These are phyloP conservation scores for Symbiodinium pilosum DNA, from an alignment of 73 alveolate species.

Conservation along the genomic window DNA sequence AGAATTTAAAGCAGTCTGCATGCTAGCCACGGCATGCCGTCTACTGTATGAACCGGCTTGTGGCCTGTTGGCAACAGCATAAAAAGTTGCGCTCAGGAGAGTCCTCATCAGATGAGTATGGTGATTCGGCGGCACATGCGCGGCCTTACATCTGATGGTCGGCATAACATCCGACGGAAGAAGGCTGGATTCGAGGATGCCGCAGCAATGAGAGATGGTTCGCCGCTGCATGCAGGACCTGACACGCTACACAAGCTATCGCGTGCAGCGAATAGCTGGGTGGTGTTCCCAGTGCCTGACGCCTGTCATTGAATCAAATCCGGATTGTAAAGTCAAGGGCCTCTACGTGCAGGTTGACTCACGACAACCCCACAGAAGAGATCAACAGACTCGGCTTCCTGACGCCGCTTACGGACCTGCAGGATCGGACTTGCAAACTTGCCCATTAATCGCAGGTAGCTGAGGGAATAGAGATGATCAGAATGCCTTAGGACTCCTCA, in stretches of 20 bases:
- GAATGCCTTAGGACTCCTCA: constrained; percentile 12
- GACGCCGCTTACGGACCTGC: constrained; percentile 81
- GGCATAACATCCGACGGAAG: constrained; percentile 68
- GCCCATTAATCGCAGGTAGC: neutral
- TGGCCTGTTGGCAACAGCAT: too few species aligned
- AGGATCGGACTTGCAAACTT: neutral
- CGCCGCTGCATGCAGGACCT: constrained; percentile 7
- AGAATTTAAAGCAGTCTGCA: too few species aligned
- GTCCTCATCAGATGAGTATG: constrained; percentile 34
- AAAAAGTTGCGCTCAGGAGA: neutral
- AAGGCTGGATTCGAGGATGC: neutral
- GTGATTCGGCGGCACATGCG: constrained; percentile 47
- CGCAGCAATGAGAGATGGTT: neutral
- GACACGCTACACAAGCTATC: constrained; percentile 72
- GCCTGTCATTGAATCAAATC: neutral
- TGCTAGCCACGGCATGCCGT: neutral
- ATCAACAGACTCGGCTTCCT: constrained; percentile 43
- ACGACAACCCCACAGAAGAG: constrained; percentile 56
- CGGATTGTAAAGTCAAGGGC: too few species aligned
- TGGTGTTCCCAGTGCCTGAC: neutral
- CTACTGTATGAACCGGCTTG: neutral
- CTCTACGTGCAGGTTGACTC: constrained; percentile 36
- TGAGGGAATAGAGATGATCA: too few species aligned
- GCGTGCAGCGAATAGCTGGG: constrained; percentile 84
- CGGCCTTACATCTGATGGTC: constrained; percentile 51